Base-by-base conservation (phyloP, 2,329 filamentous ascomycete species). In the Monosporascus ibericus region DNA sequence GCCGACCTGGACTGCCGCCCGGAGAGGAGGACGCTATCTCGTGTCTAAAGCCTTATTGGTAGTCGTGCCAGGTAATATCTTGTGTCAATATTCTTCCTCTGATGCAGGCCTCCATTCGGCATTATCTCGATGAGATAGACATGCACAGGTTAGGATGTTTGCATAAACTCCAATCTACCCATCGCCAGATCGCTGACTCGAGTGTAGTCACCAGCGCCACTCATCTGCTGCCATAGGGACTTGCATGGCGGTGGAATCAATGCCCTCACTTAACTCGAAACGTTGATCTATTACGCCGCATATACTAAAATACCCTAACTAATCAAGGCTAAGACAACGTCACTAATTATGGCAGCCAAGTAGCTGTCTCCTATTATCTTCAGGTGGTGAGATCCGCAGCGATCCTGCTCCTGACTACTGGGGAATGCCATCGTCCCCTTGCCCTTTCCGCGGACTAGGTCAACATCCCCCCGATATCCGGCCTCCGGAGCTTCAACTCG, bases 191-290 rank as follows among this genome's bases (percentile, higher is more conserved):
- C 53, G 52, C 55, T 58, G 54, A 56, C 52, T 52, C 55, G 54
- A 50, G 54, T 58, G 55, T 52, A 56, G 55, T 47, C 53, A n/a
- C 58, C 58, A 55, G 59, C 58, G 55, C 60, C 60, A 61, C 57
- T 57, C 55, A 49, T 58, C 55, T 58, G 53, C 56, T 60, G 55
- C 60, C 55, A 58, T 58, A 55, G 58, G 59, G 59, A 57, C 55
- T 54, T 59, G 60, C 61, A 63, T 63, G 24, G 42, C 42, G 42
- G 24, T 46, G 42, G 25, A 9, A 14, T 25, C 24, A 6, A 46
- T 27, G 24, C 14, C 24, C 30, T 27, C 3, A 46, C 25, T 46
- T 46, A 46, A 30, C 11, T n/a, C 20, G 4, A 46, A 30, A 18
- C 7, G 42, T 17, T 3, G 11, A 27, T 25, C 24, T 7, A 46